Evolutionary conservation across 305 asterid species (phyloP), one percentile per base, ranked within the genome.

Genomic region (Ruellia speciosa): DNA sequence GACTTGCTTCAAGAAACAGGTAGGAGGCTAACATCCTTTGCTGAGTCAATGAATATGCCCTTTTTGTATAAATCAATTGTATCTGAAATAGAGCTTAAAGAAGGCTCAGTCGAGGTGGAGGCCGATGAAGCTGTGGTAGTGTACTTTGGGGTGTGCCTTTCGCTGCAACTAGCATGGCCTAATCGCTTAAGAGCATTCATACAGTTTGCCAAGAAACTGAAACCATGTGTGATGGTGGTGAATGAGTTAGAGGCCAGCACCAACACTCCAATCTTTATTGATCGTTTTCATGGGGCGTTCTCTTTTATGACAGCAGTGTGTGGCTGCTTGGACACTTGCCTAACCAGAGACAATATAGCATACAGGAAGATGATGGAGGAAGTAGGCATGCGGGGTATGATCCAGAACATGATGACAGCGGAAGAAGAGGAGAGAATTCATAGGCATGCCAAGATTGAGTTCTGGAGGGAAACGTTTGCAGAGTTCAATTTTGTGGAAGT

Each of bases 171-270:
- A 52, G 45, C 63, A 8, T 18, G 16, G 34, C 83, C 74, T 12
- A 35, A 45, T 52, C 56, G 50, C 13, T 31, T 77, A 17, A 65
- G 40, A 34, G 16, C 68, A 11, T 54, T 77, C 39, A 6, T 75
- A 8, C 10, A 62, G 41, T 65, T 66, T 3, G 51, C 75, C 8
- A 68, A 62, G 64, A 65, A 62, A 11, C 74, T 80, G 10, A 64
- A 61, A 49, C 83, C 83, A 9, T 19, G 74, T 20, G 59, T 72
- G 20, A 66, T 75, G 69, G 76, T 75, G n/a, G 54, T 66, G 16
- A 50, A 18, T 19, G 84, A 75, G 59, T 3, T 58, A 0, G 80
- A 77, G 59, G 75, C 81, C 6, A 55, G 49, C 43, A 75, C 73
- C 0, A 60, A 71, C 49, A 17, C 64, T 0, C 17, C 69, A 0